phyloP scores from a whole-genome alignment of 345 rosid genomes.

The Cardamine chenopodiifolia region DNA sequence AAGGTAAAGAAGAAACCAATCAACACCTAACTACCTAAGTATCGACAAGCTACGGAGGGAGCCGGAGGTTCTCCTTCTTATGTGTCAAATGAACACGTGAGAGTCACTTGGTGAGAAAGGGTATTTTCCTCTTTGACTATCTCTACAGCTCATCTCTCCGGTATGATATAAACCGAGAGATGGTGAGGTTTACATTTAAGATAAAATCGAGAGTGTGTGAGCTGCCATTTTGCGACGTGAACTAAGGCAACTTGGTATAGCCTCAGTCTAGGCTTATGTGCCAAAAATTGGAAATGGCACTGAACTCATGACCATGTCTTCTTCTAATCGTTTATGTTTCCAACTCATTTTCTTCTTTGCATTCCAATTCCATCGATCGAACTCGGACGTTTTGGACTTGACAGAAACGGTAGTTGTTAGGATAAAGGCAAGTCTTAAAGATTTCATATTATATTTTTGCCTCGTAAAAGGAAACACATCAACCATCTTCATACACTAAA shows the following conservation, averaged over 20 bases:
- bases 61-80: neutral
- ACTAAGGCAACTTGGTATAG: neutral
- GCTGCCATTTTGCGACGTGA: neutral
- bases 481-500: conserved; percentile 31
- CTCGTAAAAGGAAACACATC: conserved; percentile 9
- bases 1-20: no score
- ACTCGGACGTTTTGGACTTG: no score
- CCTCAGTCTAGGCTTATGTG: neutral
- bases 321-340: neutral
- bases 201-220: neutral
- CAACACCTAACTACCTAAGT: no score
- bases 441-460: neutral
- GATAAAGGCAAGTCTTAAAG: neutral
- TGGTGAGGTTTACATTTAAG: neutral
- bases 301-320: neutral
- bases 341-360: neutral
- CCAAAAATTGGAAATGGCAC: neutral
- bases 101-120: neutral
- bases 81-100: neutral
- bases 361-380: neutral
- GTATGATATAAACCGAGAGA: neutral
- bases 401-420: neutral
- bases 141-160: neutral
- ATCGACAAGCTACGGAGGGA: no score
- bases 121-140: neutral